phyloP scores from a whole-genome alignment of 1,139 yeast species.

The Hansenula sp. region DNA sequence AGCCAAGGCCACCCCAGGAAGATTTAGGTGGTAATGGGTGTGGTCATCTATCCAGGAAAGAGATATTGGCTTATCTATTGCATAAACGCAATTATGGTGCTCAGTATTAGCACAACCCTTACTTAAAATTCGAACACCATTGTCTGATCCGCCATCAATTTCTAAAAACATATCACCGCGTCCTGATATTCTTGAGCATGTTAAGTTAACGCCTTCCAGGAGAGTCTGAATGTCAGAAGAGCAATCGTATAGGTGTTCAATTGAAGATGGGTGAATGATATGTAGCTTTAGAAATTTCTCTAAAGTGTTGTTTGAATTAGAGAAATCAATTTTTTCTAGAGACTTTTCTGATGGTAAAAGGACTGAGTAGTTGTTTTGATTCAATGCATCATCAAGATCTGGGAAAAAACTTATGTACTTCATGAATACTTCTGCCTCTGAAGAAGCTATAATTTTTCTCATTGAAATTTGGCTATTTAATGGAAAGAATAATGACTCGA shows the following conservation, averaged over 20 bases:
- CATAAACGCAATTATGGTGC: slow-evolving; percentile 53
- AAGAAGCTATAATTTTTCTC: slow-evolving; percentile 49
- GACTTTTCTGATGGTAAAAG: slow-evolving; percentile 68
- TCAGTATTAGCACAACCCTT: slow-evolving; percentile 60
- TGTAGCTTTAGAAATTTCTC: slow-evolving; percentile 62
- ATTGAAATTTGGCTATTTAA: slow-evolving; percentile 48
- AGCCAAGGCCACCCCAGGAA: slow-evolving; percentile 64
- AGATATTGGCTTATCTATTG: slow-evolving; percentile 65
- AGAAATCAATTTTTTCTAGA: slow-evolving; percentile 24
- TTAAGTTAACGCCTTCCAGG: slow-evolving; percentile 35
- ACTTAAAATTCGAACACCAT: slow-evolving; percentile 59
- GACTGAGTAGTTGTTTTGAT: slow-evolving; percentile 45
- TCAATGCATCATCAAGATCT: slow-evolving; percentile 19
- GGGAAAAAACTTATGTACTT: slow-evolving; percentile 38
- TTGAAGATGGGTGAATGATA: slow-evolving; percentile 52
- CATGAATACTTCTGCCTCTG: slow-evolving; percentile 41
- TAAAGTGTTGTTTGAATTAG: slow-evolving; percentile 35
- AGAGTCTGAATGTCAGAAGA: slow-evolving; percentile 38
- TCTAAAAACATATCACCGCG: slow-evolving; percentile 29
- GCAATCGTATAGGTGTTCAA: slow-evolving; percentile 40
- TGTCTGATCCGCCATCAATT: slow-evolving; percentile 45
- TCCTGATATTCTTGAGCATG: slow-evolving; percentile 35
- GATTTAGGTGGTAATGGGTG: slow-evolving; percentile 48
- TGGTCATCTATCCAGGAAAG: slow-evolving; percentile 56
- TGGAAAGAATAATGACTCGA: slow-evolving; percentile 57